Base-by-base conservation (phyloP, 345 rosid genomes). In the Brassica juncea region DNA sequence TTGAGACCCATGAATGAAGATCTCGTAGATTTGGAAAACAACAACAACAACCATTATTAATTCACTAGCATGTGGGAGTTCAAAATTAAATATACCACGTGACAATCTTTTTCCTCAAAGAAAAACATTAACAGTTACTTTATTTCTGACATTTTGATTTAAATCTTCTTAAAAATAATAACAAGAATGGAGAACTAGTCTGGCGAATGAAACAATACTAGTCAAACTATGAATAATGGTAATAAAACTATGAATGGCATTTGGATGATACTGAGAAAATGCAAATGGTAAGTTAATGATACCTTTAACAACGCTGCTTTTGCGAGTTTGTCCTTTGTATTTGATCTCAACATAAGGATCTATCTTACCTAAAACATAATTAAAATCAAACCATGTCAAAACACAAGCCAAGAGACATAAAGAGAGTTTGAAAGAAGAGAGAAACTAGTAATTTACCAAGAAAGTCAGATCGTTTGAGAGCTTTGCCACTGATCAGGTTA, bases 341-440 rank as follows among this genome's bases (percentile, higher is more conserved):
- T 88, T 79, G 35, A 91, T 74, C 79, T 86, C 28, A 71, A 92
- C 97, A 68, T 91, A 94, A 8, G 97, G 92, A 80, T 94, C 99
- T 68, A 86, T 75, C 15, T 84, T 72, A 74, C 94, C 97, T 92
- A 28, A 3, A 0, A 7, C 19, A 32, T 15, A n/a, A 21, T 68
- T 57, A 23, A 19, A 44, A 39, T 61, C 42, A 31, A 77, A 57
- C 42, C 4, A n/a, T 27, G 16, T 70, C 75, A 60, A 15, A 47
- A 16, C 31, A 8, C 25, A 5, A 27, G 58, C 30, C 30, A 23
- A 58, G 31, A 62, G 77, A 64, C 0, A 47, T 23, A 47, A 31
- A 28, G 7, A 28, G 16, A 32, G 9, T 72, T 57, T 28, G 76
- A 76, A 55, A 76, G n/a, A 3, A n/a, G 4, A 64, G 60, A 30